phyloP scores from a whole-genome alignment of 176 grass and related monocot species.

The Raddia guianensis region DNA sequence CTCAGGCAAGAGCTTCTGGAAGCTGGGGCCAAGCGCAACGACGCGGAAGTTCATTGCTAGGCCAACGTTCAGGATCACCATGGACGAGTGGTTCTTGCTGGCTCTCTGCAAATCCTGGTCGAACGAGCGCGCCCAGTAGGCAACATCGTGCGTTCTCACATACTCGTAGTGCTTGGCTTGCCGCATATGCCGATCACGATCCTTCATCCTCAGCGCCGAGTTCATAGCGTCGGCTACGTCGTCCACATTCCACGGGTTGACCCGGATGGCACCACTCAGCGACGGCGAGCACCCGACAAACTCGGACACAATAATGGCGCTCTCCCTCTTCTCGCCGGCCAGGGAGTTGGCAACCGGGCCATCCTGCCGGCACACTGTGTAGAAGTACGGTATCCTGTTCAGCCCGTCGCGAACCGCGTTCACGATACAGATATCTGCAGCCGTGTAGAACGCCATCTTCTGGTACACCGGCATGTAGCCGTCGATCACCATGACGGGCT shows the following conservation, averaged over 20 bases:
- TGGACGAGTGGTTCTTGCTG: slow-evolving; percentile 49
- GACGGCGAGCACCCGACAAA: slow-evolving; percentile 69
- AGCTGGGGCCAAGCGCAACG: slow-evolving; percentile 53
- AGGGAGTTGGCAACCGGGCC: slow-evolving; percentile 23
- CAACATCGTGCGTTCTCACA: slow-evolving; percentile 59
- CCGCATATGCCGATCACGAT: slow-evolving; percentile 48
- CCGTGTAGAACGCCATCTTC: slow-evolving; percentile 62
- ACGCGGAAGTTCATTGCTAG: slow-evolving; percentile 61
- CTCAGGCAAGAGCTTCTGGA: slow-evolving; percentile 59
- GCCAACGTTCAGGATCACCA: slow-evolving; percentile 49
- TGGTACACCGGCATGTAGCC: slow-evolving; percentile 48
- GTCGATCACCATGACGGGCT: slow-evolving; percentile 56
- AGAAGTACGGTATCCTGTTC: slow-evolving; percentile 59
- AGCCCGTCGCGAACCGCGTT: slow-evolving; percentile 64
- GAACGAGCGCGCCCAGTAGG: slow-evolving; percentile 59
- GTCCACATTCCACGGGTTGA: slow-evolving; percentile 71
- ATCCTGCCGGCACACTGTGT: slow-evolving; percentile 56
- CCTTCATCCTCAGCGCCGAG: slow-evolving; percentile 38
- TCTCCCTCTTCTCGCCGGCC: slow-evolving; percentile 31
- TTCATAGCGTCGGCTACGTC: slow-evolving; percentile 48
- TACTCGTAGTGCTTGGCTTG: slow-evolving; percentile 73
- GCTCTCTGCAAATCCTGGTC: slow-evolving; percentile 61
- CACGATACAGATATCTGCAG: slow-evolving; percentile 62
- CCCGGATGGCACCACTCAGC: slow-evolving; percentile 58
- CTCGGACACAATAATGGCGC: slow-evolving; percentile 61